A percentile compares a stretch with the other conserved stretches of the same genome.
Evolutionary conservation across 129 eudicot species (phyloP).

Genomic region (Escallonia herrerae): DNA sequence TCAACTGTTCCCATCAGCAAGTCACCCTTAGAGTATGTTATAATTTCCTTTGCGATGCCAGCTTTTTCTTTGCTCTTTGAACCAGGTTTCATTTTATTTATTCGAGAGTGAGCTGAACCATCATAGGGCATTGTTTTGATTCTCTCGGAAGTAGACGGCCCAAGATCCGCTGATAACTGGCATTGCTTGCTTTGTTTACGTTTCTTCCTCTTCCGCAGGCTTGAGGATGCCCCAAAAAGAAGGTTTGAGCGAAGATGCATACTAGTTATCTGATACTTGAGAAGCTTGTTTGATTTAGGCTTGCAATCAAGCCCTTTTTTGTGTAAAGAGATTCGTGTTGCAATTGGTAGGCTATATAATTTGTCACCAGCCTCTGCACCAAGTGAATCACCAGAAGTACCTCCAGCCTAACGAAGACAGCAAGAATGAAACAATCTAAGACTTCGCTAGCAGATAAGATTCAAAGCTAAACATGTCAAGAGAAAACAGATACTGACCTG

Average conservation of each 20-base stretch:
- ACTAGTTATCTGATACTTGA: constrained; percentile 28
- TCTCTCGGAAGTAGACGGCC: constrained; percentile 40
- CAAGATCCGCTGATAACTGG: constrained; percentile 19
- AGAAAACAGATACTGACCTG: neutral
- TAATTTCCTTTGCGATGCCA: constrained; percentile 2
- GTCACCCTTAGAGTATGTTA: neutral
- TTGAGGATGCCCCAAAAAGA: constrained; percentile 39
- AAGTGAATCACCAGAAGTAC: constrained; percentile 5
- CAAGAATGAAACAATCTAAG: neutral
- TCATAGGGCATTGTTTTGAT: neutral
- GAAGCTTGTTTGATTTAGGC: constrained; percentile 18
- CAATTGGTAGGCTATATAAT: constrained; percentile 12
- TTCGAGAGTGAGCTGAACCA: constrained; percentile 1
- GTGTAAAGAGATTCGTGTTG: neutral
- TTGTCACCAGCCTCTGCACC: constrained; percentile 6
- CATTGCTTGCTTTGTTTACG: constrained; percentile 26
- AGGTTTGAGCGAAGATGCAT: constrained; percentile 52
- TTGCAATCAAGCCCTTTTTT: constrained; percentile 19
- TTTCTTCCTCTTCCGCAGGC: constrained; percentile 48
- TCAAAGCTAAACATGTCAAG: neutral
- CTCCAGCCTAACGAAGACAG: neutral
- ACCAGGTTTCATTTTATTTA: constrained; percentile 5
- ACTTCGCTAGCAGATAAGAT: neutral
- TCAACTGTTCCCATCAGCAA: constrained; percentile 1
- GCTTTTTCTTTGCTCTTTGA: constrained; percentile 20